Base-by-base conservation (phyloP, 495 filamentous ascomycete genomes). In the Lasiosphaeria miniovina region DNA sequence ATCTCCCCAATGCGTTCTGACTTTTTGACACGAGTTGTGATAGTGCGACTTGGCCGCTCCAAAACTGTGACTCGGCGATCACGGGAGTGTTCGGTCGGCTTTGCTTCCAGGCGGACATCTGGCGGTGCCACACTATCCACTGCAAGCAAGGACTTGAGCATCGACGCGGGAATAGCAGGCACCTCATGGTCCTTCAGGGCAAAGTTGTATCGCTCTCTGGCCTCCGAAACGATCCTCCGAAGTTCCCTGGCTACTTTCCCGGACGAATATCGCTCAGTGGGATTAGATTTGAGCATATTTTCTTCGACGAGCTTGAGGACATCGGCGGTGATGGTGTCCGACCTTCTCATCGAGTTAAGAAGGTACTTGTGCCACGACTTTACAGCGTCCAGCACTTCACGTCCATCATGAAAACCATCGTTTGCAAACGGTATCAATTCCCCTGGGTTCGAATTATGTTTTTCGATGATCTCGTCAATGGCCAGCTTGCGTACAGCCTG, bases 361-460 rank as follows among this genome's bases (percentile, higher is more conserved):
- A 71, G 49, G 49, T 55, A 64, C n/a, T 55, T 7, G 54, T 71
- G 69, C 69, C 69, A 71, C 10, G 38, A 14, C 35, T 52, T 61
- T 6, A 71, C 58, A 31, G 63, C 65, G 6, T 34, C 14, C 6
- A 71, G 51, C 0, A 70, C 52, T 11, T 63, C 38, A 6, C 15
- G 33, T 5, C 69, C 67, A 55, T 71, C 61, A 48, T 71, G 71
- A 58, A 75, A 75, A 4, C 48, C 53, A 49, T 75, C 67, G 3
- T 36, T 50, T 15, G 53, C 59, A n/a, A 31, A 43, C 34, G 48
- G 35, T 14, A 41, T 41, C 34, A 43, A 50, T 10, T 7, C 36
- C 32, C 10, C 55, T 38, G 15, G 59, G 51, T 40, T 58, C 59
- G 31, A n/a, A 36, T 51, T 61, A 43, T 49, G 64, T 45, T 11